phyloP scores from a whole-genome alignment of 164 flowering plant genomes.

The Liquidambar formosana region DNA sequence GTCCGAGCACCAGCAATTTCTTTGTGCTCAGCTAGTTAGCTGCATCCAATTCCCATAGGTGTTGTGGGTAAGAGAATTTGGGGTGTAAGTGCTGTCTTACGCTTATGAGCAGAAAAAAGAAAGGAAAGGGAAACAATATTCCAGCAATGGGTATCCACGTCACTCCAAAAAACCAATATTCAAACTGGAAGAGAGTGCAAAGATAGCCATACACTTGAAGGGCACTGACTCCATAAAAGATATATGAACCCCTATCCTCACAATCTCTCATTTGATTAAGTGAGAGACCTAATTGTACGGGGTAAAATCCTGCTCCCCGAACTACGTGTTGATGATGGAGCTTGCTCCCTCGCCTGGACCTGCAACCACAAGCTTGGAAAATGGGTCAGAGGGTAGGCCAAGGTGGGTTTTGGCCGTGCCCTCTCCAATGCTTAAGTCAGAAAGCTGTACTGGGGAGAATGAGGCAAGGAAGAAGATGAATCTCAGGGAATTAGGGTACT shows the following conservation, averaged over 20 bases:
- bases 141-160: slow-evolving; percentile 50
- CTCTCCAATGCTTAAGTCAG: no score
- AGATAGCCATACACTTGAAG: slow-evolving; percentile 34
- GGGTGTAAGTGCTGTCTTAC: slow-evolving; percentile 43
- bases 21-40: slow-evolving; percentile 50
- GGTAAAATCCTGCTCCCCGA: no score
- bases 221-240: slow-evolving; percentile 70
- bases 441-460: no score
- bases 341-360: no score
- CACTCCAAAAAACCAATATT: slow-evolving; percentile 33
- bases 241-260: slow-evolving; percentile 61
- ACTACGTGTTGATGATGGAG: no score
- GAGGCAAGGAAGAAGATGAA: no score
- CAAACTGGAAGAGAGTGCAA: slow-evolving; percentile 40
- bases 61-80: slow-evolving; percentile 25
- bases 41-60: slow-evolving; percentile 44
- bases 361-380: no score
- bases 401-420: no score
- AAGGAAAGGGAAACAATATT: slow-evolving; percentile 43
- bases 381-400: no score
- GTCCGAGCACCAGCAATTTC: slow-evolving; percentile 27
- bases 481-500: no score
- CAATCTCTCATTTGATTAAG: no score
- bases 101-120: slow-evolving; percentile 43
- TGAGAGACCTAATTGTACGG: no score